A percentile compares a stretch with the other conserved stretches of the same genome.
Conservation (phyloP, 495 filamentous ascomycete genomes). For the Parathielavia hyrcaniae region DNA sequence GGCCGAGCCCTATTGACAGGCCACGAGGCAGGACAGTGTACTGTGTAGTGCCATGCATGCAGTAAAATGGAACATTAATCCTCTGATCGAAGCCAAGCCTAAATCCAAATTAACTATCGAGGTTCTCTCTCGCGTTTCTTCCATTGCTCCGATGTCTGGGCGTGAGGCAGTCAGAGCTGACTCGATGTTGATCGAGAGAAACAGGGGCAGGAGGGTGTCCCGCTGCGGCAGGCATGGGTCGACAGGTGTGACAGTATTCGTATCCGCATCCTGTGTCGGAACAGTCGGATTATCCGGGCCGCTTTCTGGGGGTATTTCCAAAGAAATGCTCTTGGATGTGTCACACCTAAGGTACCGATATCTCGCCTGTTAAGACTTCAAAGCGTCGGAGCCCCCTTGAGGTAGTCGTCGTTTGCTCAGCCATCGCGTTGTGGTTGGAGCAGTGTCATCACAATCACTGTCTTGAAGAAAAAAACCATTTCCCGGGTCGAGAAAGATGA, state of each 20-base stretch:
- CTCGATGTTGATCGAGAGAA: not conserved
- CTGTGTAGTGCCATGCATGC: no score
- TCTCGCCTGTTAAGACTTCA: conserved; percentile 5
- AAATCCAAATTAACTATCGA: no score
- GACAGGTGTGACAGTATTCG: not conserved
- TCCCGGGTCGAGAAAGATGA: no score
- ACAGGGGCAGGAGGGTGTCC: not conserved
- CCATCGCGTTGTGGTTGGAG: not conserved
- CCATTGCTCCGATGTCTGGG: not conserved
- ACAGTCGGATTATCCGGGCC: not conserved
- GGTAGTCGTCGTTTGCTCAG: not conserved
- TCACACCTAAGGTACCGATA: conserved; percentile 7
- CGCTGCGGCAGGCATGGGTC: not conserved
- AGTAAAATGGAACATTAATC: not conserved
- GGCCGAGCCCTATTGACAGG: not conserved
- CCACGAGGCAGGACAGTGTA: not conserved
- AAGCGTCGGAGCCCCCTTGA: not conserved
- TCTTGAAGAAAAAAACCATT: no score
- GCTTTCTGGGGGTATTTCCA: not conserved
- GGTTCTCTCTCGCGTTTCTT: not conserved
- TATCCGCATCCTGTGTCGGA: not conserved
- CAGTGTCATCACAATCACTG: no score
- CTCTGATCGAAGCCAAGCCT: not conserved
- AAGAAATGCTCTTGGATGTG: not conserved
- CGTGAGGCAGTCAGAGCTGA: no score